A percentile compares a stretch with the other conserved stretches of the same genome.
phyloP scores from a whole-genome alignment of 176 grass and related monocot genomes.

The Oryza meridionalis region DNA sequence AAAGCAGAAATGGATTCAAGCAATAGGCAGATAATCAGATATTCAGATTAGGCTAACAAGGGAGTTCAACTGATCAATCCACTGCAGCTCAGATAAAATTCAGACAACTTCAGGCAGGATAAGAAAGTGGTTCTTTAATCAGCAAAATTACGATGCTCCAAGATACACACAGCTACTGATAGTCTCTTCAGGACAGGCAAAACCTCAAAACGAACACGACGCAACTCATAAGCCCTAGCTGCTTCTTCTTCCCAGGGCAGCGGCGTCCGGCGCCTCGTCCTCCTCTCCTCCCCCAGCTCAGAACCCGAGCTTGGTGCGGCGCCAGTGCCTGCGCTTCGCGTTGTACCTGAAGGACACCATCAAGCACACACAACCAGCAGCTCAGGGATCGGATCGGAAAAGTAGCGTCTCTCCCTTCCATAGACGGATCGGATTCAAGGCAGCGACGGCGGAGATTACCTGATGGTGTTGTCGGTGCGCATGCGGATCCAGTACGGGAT shows the following conservation, averaged over 20 bases:
- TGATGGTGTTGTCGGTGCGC: conserved; percentile 93
- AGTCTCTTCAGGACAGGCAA: conserved; percentile 34
- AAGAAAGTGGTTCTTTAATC: conserved; percentile 18
- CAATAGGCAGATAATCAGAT: neutral
- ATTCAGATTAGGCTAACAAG: neutral
- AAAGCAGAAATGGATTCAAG: neutral
- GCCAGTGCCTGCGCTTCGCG: conserved; percentile 98
- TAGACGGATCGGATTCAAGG: neutral
- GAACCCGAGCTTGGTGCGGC: conserved; percentile 96
- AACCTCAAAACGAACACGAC: conserved; percentile 18
- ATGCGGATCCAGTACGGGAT: conserved; percentile 98
- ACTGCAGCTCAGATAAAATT: neutral
- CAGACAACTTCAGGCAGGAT: neutral
- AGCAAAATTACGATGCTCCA: conserved; percentile 18
- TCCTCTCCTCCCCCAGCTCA: conserved; percentile 39
- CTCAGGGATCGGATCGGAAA: neutral
- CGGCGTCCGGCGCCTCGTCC: neutral
- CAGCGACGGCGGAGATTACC: conserved; percentile 23
- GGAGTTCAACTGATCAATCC: neutral
- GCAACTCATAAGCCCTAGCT: neutral
- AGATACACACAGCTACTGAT: conserved; percentile 27
- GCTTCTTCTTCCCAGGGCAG: neutral
- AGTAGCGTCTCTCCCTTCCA: neutral
- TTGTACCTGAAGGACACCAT: conserved; percentile 64
- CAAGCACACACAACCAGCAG: neutral